Conservation (phyloP, 2,329 filamentous ascomycete species). For the Fusarium bactridioides region DNA sequence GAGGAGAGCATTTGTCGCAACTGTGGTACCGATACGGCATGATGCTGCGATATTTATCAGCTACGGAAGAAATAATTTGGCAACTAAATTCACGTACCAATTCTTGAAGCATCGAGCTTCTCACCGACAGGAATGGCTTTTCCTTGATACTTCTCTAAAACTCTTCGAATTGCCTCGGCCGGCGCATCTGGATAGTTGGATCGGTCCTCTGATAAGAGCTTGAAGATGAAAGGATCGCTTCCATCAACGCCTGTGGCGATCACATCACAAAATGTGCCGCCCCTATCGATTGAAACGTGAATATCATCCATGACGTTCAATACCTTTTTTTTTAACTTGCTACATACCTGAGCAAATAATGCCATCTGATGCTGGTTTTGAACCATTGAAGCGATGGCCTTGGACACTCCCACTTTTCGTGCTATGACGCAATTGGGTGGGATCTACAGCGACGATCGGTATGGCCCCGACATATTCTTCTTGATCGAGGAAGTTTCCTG, state of each 20-base stretch:
- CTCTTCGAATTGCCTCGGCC: conserved; percentile 72
- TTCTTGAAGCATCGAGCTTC: conserved; percentile 46
- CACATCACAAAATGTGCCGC: conserved; percentile 80
- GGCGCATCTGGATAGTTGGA: conserved; percentile 76
- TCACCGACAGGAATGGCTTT: conserved; percentile 58
- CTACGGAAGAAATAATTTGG: too few relatives aligned
- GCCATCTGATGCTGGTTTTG: neutral
- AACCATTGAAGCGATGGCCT: too few relatives aligned
- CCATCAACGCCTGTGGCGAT: conserved; percentile 66
- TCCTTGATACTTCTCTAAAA: conserved; percentile 66
- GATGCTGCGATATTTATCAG: conserved; percentile 53
- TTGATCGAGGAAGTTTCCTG: neutral
- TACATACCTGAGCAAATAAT: neutral
- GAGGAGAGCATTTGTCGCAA: conserved; percentile 78
- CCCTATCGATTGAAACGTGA: conserved; percentile 59
- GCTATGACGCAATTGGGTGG: neutral
- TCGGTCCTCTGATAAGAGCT: conserved; percentile 77
- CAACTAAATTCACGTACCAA: conserved; percentile 26
- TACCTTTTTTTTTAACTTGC: too few relatives aligned
- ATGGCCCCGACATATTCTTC: neutral
- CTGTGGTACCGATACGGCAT: conserved; percentile 79
- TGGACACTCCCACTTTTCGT: too few relatives aligned
- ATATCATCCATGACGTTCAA: conserved; percentile 27
- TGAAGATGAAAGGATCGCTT: conserved; percentile 75
- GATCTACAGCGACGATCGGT: neutral